Conservation (phyloP, 306 rosid genomes). For the Rubus parviflorus region DNA sequence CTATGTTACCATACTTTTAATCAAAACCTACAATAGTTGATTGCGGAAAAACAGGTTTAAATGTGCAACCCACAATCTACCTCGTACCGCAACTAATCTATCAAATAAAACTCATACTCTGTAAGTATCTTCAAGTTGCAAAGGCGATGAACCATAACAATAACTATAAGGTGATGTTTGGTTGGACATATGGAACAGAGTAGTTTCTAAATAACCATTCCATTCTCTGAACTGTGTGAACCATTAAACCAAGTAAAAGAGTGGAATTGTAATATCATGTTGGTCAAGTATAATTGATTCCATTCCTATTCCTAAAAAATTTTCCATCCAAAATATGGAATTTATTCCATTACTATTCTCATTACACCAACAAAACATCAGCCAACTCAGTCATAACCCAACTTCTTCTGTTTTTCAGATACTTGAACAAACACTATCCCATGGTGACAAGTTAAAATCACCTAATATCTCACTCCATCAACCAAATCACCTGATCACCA, state of each 20-base stretch:
- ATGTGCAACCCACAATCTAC: background rate
- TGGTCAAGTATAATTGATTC: background rate
- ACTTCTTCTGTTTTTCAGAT: background rate
- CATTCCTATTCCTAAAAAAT: background rate
- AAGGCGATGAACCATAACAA: background rate
- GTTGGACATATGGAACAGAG: background rate
- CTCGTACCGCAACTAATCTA: background rate
- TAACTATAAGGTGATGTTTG: background rate
- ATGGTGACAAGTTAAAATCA: background rate
- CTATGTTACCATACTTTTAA: background rate
- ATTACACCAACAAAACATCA: background rate
- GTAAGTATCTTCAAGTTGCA: background rate
- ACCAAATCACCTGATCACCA: background rate
- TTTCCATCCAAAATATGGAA: background rate
- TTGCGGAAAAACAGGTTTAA: background rate
- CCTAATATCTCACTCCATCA: background rate
- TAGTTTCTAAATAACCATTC: background rate
- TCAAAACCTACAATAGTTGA: background rate
- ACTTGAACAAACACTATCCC: background rate
- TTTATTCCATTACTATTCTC: background rate
- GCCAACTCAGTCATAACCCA: background rate
- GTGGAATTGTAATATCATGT: background rate
- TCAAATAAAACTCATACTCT: background rate
- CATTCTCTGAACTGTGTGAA: background rate
- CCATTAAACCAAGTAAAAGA: background rate